These are phyloP conservation scores for Stenogyne calaminthoides DNA, from an alignment of 305 asterid genomes.

Conservation along the genomic window DNA sequence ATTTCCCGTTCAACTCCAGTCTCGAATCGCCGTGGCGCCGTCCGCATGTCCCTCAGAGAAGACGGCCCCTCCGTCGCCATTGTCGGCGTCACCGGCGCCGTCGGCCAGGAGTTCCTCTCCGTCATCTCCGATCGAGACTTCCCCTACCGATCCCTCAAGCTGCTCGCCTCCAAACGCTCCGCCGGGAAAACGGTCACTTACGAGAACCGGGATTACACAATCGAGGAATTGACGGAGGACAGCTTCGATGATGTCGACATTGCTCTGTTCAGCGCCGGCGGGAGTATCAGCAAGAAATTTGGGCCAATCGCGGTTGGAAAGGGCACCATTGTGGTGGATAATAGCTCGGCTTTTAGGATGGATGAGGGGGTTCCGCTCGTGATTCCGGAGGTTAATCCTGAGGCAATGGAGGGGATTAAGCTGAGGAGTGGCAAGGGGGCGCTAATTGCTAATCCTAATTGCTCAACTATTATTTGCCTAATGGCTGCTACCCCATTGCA, in stretches of 20 bases:
- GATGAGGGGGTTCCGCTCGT: constrained; percentile 86
- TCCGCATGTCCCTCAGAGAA: constrained; percentile 78
- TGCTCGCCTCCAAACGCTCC: constrained; percentile 78
- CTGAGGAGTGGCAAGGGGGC: constrained; percentile 73
- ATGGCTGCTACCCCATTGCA: constrained; percentile 96
- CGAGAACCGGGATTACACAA: constrained; percentile 48
- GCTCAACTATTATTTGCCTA: constrained; percentile 90
- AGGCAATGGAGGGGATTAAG: constrained; percentile 79
- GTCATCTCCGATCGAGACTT: constrained; percentile 79
- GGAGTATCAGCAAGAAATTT: constrained; percentile 80
- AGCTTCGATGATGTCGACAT: constrained; percentile 78
- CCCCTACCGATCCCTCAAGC: constrained; percentile 76
- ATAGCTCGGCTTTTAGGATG: constrained; percentile 97
- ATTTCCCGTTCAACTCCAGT: constrained; percentile 27
- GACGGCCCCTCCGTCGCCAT: constrained; percentile 82
- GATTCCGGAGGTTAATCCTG: constrained; percentile 92
- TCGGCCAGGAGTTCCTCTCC: constrained; percentile 92
- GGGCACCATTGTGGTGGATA: constrained; percentile 88
- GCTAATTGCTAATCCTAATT: constrained; percentile 84
- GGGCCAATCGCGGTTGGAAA: constrained; percentile 78
- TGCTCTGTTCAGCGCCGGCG: constrained; percentile 88
- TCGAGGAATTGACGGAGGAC: constrained; percentile 62
- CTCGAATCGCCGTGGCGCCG: constrained; percentile 38
- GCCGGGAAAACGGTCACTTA: constrained; percentile 58
- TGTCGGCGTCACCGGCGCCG: constrained; percentile 90